Conservation (phyloP, 129 eudicot genomes). For the Daucus carota region DNA sequence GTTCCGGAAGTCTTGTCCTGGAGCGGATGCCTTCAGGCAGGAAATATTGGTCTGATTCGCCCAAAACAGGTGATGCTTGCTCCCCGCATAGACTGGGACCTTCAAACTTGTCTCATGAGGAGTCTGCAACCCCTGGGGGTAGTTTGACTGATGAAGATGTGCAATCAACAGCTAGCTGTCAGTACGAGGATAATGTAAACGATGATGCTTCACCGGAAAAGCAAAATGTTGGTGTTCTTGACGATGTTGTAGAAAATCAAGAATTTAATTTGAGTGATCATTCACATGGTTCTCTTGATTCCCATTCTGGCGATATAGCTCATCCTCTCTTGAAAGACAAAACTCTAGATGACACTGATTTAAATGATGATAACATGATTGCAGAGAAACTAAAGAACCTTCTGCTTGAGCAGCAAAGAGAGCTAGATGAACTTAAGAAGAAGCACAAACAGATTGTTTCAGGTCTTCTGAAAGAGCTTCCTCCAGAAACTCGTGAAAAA, state of each 20-base stretch:
- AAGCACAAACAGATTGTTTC: slow-evolving; percentile 52
- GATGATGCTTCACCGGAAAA: slow-evolving; percentile 18
- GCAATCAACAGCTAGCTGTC: slow-evolving; percentile 23
- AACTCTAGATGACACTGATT: neutral
- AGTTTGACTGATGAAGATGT: slow-evolving; percentile 30
- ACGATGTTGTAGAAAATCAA: neutral
- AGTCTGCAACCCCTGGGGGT: slow-evolving; percentile 23
- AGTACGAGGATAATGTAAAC: slow-evolving; percentile 14
- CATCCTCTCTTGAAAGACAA: neutral
- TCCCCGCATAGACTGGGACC: slow-evolving; percentile 51
- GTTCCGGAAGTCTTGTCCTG: slow-evolving; percentile 34
- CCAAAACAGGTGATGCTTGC: slow-evolving; percentile 30
- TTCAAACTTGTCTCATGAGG: slow-evolving; percentile 31
- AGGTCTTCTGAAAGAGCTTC: slow-evolving; percentile 46
- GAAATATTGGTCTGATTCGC: slow-evolving; percentile 76
- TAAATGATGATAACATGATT: slow-evolving; percentile 32
- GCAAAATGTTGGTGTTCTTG: slow-evolving; percentile 1
- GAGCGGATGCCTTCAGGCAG: slow-evolving; percentile 80
- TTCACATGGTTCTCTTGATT: slow-evolving; percentile 4
- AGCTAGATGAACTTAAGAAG: slow-evolving; percentile 60
- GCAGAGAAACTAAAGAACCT: slow-evolving; percentile 51
- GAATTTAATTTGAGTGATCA: slow-evolving; percentile 1
- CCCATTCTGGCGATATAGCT: neutral
- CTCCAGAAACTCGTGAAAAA: slow-evolving; percentile 42
- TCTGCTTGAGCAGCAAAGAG: slow-evolving; percentile 59